A percentile compares a stretch with the other conserved stretches of the same genome.
Conservation (phyloP, 176 grass and related monocot genomes). For the Saccharum officinarum region DNA sequence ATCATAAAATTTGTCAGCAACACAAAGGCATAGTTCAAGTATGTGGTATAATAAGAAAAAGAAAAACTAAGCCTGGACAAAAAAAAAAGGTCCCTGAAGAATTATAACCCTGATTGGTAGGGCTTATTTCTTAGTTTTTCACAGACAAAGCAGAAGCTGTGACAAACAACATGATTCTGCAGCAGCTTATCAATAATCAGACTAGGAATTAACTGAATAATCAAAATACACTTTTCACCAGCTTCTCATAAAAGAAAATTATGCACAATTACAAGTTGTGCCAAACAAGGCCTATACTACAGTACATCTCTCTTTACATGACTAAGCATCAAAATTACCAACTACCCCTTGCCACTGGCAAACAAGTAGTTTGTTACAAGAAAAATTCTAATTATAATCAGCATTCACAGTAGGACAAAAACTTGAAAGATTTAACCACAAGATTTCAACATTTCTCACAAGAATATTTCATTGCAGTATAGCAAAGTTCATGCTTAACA, state of each 20-base stretch:
- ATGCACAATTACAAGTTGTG: neutral
- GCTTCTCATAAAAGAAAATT: neutral
- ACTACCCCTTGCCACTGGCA: neutral
- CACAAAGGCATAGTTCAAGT: neutral
- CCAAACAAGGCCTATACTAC: neutral
- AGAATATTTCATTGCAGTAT: neutral
- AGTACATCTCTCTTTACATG: neutral
- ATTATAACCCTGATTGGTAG: neutral
- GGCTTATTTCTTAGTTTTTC: neutral
- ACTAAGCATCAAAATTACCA: neutral
- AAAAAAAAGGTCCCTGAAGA: neutral
- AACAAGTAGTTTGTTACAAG: slow-evolving; percentile 3
- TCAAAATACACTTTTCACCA: neutral
- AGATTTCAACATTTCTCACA: neutral
- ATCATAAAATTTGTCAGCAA: neutral
- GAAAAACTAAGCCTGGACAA: neutral
- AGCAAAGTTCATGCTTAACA: slow-evolving; percentile 5
- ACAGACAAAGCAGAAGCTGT: neutral
- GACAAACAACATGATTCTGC: neutral
- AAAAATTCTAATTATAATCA: neutral
- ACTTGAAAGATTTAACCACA: neutral
- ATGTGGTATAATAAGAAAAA: neutral
- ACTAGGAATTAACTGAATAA: neutral
- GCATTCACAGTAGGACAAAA: neutral
- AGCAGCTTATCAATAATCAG: neutral